phyloP scores from a whole-genome alignment of 805 yeast species.

The Monosporozyma servazzii region DNA sequence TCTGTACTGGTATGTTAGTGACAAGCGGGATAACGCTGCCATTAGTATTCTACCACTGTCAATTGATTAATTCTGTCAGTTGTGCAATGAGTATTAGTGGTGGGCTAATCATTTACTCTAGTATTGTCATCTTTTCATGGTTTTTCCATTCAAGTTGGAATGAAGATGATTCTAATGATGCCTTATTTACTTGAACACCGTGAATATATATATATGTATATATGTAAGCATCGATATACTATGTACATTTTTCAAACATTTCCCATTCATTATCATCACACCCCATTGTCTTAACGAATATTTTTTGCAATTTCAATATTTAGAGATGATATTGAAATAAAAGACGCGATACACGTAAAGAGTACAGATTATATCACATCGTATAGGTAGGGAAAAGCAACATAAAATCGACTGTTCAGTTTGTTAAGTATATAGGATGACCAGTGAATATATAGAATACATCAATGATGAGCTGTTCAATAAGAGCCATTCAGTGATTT shows the following conservation, averaged over 20 bases:
- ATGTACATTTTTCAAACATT: background rate
- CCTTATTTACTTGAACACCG: slow-evolving; percentile 27
- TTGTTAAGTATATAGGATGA: background rate
- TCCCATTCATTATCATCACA: background rate
- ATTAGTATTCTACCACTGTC: slow-evolving; percentile 64
- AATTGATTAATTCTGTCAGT: slow-evolving; percentile 60
- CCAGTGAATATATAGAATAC: slow-evolving; percentile 3
- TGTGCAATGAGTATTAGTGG: slow-evolving; percentile 71
- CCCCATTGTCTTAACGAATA: background rate
- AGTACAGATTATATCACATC: too few relatives aligned
- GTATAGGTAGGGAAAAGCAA: too few relatives aligned
- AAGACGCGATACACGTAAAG: background rate
- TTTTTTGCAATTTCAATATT: background rate
- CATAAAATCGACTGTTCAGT: too few relatives aligned
- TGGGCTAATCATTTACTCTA: slow-evolving; percentile 72
- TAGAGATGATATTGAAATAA: background rate
- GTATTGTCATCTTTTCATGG: slow-evolving; percentile 73
- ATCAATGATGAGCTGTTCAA: slow-evolving; percentile 22
- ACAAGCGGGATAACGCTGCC: slow-evolving; percentile 73
- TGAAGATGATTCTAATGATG: slow-evolving; percentile 35
- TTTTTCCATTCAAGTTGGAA: slow-evolving; percentile 44
- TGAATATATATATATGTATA: background rate
- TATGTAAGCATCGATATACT: background rate
- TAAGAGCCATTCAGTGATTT: slow-evolving; percentile 20
- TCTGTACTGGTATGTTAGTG: slow-evolving; percentile 66